Evolutionary conservation across 768 basidiomycete species (phyloP).

Genomic region (Mycena floridula): DNA sequence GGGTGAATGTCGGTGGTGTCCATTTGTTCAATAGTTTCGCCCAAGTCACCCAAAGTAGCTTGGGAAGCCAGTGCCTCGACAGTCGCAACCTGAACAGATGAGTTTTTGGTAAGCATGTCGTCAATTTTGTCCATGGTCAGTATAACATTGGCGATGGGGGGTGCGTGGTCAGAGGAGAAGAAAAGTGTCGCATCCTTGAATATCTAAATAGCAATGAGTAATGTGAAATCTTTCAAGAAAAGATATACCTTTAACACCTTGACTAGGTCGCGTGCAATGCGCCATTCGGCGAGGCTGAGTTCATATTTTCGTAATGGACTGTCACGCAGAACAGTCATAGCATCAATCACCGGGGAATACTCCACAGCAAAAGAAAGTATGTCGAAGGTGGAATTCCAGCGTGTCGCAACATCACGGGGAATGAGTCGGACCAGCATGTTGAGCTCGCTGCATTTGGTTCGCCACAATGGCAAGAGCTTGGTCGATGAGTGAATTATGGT

Average conservation of each 20-base stretch:
- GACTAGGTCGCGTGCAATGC: neutral
- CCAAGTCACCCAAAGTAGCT: no score
- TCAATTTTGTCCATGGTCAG: conserved; percentile 1
- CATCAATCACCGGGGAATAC: conserved; percentile 12
- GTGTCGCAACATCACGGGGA: conserved; percentile 6
- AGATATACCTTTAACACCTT: neutral
- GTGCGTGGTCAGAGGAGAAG: neutral
- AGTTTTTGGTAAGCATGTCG: neutral
- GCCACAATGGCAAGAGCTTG: conserved; percentile 13
- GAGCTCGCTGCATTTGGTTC: neutral
- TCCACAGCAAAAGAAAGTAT: conserved; percentile 8
- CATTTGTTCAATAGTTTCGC: no score
- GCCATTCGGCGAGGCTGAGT: neutral
- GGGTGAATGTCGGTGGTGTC: neutral
- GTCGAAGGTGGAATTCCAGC: conserved; percentile 15
- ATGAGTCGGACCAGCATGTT: conserved; percentile 1
- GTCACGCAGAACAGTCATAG: neutral
- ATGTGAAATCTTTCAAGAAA: neutral
- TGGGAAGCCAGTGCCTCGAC: no score
- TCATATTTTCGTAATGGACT: neutral
- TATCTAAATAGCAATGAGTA: conserved; percentile 7
- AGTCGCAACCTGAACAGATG: neutral
- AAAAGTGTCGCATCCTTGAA: conserved; percentile 16
- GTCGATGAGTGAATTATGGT: conserved; percentile 14
- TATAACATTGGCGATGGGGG: neutral